Percentiles rank a stretch among this genome's conserved stretches.
Evolutionary conservation across 2,329 filamentous ascomycete species (phyloP).

Genomic region (Huntiella omanensis): DNA sequence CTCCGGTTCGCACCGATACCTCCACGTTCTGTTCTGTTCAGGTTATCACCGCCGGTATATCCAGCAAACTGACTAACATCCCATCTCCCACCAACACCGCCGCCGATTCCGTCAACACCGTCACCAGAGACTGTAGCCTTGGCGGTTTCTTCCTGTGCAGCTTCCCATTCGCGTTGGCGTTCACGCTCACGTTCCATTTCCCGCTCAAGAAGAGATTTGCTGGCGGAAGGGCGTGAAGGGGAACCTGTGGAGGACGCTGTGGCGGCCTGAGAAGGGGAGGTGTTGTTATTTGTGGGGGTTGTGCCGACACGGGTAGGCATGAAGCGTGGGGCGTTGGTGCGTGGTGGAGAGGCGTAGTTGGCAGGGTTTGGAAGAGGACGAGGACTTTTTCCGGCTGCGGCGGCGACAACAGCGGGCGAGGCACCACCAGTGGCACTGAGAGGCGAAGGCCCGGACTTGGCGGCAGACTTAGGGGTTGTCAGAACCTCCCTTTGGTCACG

Average conservation of each 20-base stretch:
- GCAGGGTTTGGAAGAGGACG: constrained; percentile 33
- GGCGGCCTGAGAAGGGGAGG: constrained; percentile 24
- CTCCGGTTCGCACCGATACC: constrained; percentile 53
- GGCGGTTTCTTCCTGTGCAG: constrained; percentile 46
- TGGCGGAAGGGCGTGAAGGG: constrained; percentile 26
- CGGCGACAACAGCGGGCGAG: constrained; percentile 23
- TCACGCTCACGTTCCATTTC: constrained; percentile 68
- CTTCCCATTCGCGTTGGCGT: constrained; percentile 64
- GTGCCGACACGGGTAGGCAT: constrained; percentile 9
- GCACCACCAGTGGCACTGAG: constrained; percentile 18
- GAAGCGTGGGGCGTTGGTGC: constrained; percentile 12
- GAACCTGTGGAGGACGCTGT: constrained; percentile 28
- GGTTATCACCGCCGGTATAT: constrained; percentile 55
- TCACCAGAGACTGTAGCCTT: constrained; percentile 31
- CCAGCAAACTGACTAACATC: constrained; percentile 60
- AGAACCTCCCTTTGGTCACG: constrained; percentile 45
- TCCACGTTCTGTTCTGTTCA: constrained; percentile 42
- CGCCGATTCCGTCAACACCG: constrained; percentile 42
- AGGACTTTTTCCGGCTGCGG: constrained; percentile 8
- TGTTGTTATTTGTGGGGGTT: constrained; percentile 15
- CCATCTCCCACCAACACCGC: constrained; percentile 51
- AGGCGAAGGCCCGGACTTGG: constrained; percentile 14
- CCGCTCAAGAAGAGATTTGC: constrained; percentile 53
- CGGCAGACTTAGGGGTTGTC: constrained; percentile 18
- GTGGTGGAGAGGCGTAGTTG: constrained; percentile 15